Conservation (phyloP, 345 rosid species). For the Toxicodendron radicans region DNA sequence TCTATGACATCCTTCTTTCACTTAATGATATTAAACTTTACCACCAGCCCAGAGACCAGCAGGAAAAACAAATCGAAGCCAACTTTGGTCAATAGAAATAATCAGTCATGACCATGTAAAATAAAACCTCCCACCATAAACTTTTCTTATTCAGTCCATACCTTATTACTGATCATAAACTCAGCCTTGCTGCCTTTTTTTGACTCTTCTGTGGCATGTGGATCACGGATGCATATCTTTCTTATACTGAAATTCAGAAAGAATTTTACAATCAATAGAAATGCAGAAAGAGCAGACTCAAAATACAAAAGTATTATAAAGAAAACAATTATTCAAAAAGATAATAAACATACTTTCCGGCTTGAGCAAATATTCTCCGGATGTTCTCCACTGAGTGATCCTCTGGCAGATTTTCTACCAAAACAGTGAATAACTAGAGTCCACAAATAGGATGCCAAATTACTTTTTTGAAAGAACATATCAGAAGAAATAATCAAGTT, state of each 20-base stretch:
- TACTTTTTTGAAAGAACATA: slow-evolving; percentile 7
- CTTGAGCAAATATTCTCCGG: slow-evolving; percentile 59
- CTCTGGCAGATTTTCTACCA: slow-evolving; percentile 91
- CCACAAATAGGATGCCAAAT: slow-evolving; percentile 36
- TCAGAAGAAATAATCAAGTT: slow-evolving; percentile 12
- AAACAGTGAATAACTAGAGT: slow-evolving; percentile 72
- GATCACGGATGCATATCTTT: slow-evolving; percentile 53
- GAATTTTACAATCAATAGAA: not conserved
- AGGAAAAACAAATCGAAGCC: not conserved
- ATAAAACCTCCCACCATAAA: slow-evolving; percentile 6
- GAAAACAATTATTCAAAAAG: slow-evolving; percentile 2
- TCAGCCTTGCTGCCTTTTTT: slow-evolving; percentile 59
- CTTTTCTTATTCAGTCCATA: slow-evolving; percentile 24
- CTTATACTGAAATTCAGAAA: slow-evolving; percentile 48
- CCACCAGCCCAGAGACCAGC: not conserved
- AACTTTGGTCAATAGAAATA: not conserved
- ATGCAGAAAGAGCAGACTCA: slow-evolving; percentile 9
- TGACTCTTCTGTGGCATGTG: slow-evolving; percentile 55
- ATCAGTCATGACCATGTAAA: not conserved
- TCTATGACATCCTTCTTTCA: not conserved
- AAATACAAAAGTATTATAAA: slow-evolving; percentile 13
- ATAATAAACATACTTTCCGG: slow-evolving; percentile 62
- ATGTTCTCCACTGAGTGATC: slow-evolving; percentile 80
- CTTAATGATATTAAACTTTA: not conserved
- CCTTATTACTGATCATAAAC: slow-evolving; percentile 56